A percentile compares a stretch with the other conserved stretches of the same genome.
phyloP scores from a whole-genome alignment of 805 yeast species.

The Candida khao-thaluensis region DNA sequence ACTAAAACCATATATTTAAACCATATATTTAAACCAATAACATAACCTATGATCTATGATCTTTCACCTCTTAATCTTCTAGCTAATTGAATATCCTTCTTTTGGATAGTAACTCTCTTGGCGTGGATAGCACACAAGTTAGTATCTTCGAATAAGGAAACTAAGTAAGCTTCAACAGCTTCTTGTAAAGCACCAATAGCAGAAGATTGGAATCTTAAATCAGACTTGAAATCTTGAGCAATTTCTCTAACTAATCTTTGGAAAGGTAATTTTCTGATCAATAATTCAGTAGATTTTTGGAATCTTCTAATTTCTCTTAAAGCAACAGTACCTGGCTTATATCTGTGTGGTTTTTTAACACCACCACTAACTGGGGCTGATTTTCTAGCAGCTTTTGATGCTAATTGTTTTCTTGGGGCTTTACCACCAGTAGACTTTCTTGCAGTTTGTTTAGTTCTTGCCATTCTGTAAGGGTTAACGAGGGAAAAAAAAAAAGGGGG shows the following conservation, averaged over 20 bases:
- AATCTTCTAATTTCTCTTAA: slow-evolving; percentile 96
- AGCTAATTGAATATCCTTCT: slow-evolving; percentile 97
- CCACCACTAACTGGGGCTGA: slow-evolving; percentile 91
- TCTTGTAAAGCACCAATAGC: slow-evolving; percentile 98
- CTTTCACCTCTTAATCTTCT: slow-evolving; percentile 98
- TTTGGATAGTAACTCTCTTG: slow-evolving; percentile 97
- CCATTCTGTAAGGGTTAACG: slow-evolving; percentile 47
- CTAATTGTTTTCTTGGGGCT: slow-evolving; percentile 92
- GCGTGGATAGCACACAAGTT: slow-evolving; percentile 99
- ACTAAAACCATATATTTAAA: slow-evolving; percentile 3
- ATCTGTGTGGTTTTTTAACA: slow-evolving; percentile 94
- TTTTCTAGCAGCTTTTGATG: slow-evolving; percentile 91
- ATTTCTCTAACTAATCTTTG: slow-evolving; percentile 96
- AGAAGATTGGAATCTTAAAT: slow-evolving; percentile 93
- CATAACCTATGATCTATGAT: slow-evolving; percentile 45
- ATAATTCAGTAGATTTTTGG: slow-evolving; percentile 92
- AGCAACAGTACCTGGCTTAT: slow-evolving; percentile 96
- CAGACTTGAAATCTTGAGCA: slow-evolving; percentile 91
- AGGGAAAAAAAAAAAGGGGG: slow-evolving; percentile 6
- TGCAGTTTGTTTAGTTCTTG: slow-evolving; percentile 92
- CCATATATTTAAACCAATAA: slow-evolving; percentile 4
- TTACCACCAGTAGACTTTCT: slow-evolving; percentile 96
- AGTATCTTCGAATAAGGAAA: slow-evolving; percentile 94
- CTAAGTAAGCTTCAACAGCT: slow-evolving; percentile 97
- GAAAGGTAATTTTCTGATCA: slow-evolving; percentile 95